These are phyloP conservation scores for Xylariaceae sp. DNA, from an alignment of 2,329 filamentous ascomycete genomes.

Conservation along the genomic window DNA sequence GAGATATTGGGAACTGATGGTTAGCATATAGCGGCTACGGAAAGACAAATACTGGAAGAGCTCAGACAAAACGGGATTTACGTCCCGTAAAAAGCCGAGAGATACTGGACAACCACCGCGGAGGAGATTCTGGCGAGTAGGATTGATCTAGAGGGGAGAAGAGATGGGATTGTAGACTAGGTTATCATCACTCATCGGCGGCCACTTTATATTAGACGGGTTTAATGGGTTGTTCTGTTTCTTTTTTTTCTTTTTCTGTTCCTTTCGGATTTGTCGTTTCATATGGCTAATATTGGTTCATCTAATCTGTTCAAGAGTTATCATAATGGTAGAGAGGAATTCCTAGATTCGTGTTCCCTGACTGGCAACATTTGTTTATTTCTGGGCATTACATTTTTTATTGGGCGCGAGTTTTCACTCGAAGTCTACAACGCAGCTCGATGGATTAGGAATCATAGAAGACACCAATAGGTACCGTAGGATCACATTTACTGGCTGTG, in stretches of 20 bases:
- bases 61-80: constrained; percentile 2
- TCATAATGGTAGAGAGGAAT: not conserved
- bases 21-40: constrained; percentile 3
- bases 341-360: not conserved
- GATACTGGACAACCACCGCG: not conserved
- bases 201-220: not conserved
- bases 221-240: not conserved
- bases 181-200: not conserved
- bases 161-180: not conserved
- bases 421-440: not conserved
- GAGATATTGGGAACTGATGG: not conserved
- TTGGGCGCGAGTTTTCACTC: not conserved
- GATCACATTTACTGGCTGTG: not conserved
- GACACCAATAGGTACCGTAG: not conserved
- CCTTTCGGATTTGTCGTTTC: not conserved
- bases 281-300: not conserved
- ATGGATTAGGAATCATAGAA: not conserved
- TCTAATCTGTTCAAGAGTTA: not conserved
- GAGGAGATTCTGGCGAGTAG: not conserved
- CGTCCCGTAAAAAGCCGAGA: constrained; percentile 5
- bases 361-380: not conserved
- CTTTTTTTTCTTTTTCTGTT: not conserved
- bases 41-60: constrained; percentile 4
- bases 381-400: not conserved
- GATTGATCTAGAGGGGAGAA: not conserved